Evolutionary conservation across 192 early-diverging fungal species (phyloP).

Genomic region (Paraglomus brasilianum): DNA sequence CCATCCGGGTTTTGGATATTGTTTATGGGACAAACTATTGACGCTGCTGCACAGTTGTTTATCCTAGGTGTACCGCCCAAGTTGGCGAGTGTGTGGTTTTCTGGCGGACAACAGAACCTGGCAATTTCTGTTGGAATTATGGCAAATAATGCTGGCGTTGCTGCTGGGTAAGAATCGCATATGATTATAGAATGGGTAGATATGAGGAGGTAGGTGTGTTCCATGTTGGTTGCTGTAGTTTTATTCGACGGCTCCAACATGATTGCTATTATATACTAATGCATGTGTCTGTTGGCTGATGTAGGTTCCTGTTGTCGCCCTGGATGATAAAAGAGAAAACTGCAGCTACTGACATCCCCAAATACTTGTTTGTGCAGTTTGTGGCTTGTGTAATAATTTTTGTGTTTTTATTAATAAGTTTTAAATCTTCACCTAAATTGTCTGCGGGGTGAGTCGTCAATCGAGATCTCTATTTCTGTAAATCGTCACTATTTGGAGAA

Average conservation of each 20-base stretch:
- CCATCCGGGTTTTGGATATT: constrained; percentile 40
- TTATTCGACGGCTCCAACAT: not conserved
- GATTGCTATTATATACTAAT: not conserved
- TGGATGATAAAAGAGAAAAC: constrained; percentile 37
- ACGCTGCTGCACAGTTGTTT: constrained; percentile 53
- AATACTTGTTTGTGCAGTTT: constrained; percentile 37
- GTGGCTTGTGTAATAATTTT: constrained; percentile 16
- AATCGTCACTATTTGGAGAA: too few species aligned
- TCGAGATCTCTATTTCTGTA: too few species aligned
- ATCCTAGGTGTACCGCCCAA: constrained; percentile 55
- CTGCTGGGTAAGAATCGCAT: constrained; percentile 31
- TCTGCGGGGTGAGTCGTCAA: not conserved
- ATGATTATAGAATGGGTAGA: not conserved
- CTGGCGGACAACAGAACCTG: constrained; percentile 44
- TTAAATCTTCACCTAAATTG: not conserved
- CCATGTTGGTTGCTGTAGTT: not conserved
- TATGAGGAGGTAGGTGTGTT: not conserved
- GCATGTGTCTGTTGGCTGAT: not conserved
- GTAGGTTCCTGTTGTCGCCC: constrained; percentile 39
- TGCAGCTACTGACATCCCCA: constrained; percentile 37
- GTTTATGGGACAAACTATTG: constrained; percentile 51
- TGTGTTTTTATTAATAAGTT: constrained; percentile 10
- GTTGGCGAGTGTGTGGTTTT: constrained; percentile 58
- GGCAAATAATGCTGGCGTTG: constrained; percentile 45
- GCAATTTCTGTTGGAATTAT: constrained; percentile 43